These are phyloP conservation scores for Fusarium anthophilum DNA, from an alignment of 2,329 filamentous ascomycete genomes.

Conservation along the genomic window DNA sequence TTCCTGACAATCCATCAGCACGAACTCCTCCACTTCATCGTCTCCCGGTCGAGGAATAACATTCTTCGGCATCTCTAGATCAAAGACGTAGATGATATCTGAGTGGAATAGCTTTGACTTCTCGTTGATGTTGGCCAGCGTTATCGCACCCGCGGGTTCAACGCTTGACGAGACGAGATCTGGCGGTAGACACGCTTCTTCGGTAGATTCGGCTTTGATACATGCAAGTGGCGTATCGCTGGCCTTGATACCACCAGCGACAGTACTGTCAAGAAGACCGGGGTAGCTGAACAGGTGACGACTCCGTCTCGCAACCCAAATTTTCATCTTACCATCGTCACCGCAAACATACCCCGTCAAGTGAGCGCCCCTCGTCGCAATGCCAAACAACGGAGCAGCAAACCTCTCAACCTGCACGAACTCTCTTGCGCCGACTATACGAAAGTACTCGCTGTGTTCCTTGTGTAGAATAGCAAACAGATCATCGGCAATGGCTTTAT, in stretches of 20 bases:
- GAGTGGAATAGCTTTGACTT: conserved; percentile 46
- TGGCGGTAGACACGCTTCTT: conserved; percentile 68
- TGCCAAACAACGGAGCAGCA: conserved; percentile 71
- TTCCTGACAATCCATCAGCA: conserved; percentile 68
- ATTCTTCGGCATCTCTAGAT: conserved; percentile 70
- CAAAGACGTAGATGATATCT: conserved; percentile 74
- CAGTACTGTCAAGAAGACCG: conserved; percentile 80
- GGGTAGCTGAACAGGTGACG: conserved; percentile 76
- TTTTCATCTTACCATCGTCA: conserved; percentile 58
- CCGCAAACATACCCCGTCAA: conserved; percentile 67
- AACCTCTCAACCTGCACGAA: conserved; percentile 66
- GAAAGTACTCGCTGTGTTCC: conserved; percentile 56
- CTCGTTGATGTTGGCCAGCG: conserved; percentile 46
- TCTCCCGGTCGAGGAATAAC: conserved; percentile 75
- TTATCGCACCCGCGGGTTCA: conserved; percentile 47
- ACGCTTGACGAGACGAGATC: conserved; percentile 41
- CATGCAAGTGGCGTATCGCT: conserved; percentile 73
- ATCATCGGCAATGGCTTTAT: conserved; percentile 48
- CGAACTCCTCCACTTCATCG: conserved; percentile 81
- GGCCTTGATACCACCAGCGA: conserved; percentile 79
- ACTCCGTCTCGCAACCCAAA: conserved; percentile 78
- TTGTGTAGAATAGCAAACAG: conserved; percentile 52
- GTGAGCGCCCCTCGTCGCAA: conserved; percentile 72
- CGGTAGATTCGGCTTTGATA: conserved; percentile 74
- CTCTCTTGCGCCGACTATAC: conserved; percentile 50